Percentiles rank a stretch among this genome's conserved stretches.
Evolutionary conservation across 345 rosid species (phyloP).

Genomic region (Gynandropsis gynandra): DNA sequence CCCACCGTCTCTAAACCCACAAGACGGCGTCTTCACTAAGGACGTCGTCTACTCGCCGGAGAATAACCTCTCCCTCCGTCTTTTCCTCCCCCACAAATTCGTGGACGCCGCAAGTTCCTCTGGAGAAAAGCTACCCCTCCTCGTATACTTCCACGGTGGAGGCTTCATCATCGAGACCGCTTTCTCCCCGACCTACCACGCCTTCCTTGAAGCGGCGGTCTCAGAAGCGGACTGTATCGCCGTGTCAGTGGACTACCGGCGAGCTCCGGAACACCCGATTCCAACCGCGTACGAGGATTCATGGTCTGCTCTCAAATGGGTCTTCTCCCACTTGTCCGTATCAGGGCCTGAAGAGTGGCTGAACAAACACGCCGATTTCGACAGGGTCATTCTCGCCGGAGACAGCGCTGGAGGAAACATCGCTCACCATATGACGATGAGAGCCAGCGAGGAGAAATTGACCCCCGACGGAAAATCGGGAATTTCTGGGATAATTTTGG

Average conservation of each 20-base stretch:
- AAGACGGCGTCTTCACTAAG: constrained; percentile 30
- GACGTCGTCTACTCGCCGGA: constrained; percentile 29
- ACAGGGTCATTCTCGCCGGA: constrained; percentile 37
- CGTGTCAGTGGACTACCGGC: constrained; percentile 45
- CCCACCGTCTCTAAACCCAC: constrained; percentile 29
- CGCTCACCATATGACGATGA: constrained; percentile 34
- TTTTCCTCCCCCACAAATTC: constrained; percentile 36
- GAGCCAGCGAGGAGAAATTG: constrained; percentile 22
- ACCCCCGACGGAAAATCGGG: neutral
- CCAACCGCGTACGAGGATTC: constrained; percentile 52
- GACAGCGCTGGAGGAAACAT: constrained; percentile 69
- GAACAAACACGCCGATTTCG: constrained; percentile 37
- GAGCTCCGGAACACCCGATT: constrained; percentile 58
- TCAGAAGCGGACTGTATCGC: constrained; percentile 33
- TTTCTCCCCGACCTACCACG: constrained; percentile 25
- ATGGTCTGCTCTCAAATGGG: constrained; percentile 44
- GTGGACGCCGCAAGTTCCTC: constrained; percentile 11
- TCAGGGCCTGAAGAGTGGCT: constrained; percentile 40
- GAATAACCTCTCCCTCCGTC: constrained; percentile 21
- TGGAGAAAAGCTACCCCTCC: constrained; percentile 31
- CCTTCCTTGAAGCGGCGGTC: constrained; percentile 25
- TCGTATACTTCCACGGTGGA: constrained; percentile 50
- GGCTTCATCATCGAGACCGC: constrained; percentile 39
- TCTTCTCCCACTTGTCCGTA: constrained; percentile 33
- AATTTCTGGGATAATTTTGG: constrained; percentile 27